phyloP scores from a whole-genome alignment of 2,329 filamentous ascomycete genomes.

The Boeremia lycopersici region DNA sequence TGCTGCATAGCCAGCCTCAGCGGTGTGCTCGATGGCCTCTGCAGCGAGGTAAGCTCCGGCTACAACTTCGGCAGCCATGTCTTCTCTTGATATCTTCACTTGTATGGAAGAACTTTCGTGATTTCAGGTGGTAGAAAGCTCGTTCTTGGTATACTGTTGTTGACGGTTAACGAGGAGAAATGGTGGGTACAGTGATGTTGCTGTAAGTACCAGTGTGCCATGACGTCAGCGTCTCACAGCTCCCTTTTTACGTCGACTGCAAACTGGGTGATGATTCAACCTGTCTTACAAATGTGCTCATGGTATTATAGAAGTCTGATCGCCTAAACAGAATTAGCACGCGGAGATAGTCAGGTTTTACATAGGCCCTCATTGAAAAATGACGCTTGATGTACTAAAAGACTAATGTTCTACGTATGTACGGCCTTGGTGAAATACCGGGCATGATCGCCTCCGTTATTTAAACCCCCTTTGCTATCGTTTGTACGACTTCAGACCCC shows the following conservation, averaged over 20 bases:
- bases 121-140: no score
- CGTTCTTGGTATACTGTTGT: no score
- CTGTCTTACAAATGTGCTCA: neutral
- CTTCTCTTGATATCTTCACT: neutral
- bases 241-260: slow-evolving; percentile 3
- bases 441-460: no score
- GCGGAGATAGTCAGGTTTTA: no score
- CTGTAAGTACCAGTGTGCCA: slow-evolving; percentile 9
- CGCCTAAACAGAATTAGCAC: neutral
- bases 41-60: slow-evolving; percentile 45
- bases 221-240: slow-evolving; percentile 17
- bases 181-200: neutral
- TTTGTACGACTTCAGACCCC: no score
- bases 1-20: slow-evolving; percentile 49
- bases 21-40: slow-evolving; percentile 50
- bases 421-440: no score
- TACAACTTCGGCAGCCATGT: slow-evolving; percentile 51
- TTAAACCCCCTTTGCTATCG: no score
- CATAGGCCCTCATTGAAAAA: no score
- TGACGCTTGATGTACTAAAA: no score
- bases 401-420: no score
- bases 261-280: neutral
- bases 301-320: neutral
- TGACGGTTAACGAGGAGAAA: neutral
- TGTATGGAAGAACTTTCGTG: neutral